Evolutionary conservation across 176 grass and related monocot species (phyloP).

Genomic region (Musa troglodytarum): DNA sequence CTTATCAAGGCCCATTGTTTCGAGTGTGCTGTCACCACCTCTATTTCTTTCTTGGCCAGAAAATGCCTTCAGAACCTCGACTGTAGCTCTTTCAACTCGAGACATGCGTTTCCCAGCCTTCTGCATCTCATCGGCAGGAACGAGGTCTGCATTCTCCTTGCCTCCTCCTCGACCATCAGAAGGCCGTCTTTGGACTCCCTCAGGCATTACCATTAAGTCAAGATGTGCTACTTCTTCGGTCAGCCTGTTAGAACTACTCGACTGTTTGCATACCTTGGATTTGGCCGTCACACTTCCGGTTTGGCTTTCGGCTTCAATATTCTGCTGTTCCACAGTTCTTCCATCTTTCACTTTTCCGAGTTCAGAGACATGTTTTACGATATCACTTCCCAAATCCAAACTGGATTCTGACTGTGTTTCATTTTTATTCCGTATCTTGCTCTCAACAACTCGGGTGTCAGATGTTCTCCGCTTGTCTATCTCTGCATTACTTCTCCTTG

Average conservation of each 20-base stretch:
- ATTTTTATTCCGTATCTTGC: constrained; percentile 12
- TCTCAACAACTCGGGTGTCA: not conserved
- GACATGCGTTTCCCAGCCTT: constrained; percentile 32
- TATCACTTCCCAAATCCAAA: constrained; percentile 36
- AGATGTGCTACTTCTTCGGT: not conserved
- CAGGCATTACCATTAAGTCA: not conserved
- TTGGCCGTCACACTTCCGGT: not conserved
- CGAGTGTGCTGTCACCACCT: not conserved
- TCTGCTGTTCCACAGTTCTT: too few relatives aligned
- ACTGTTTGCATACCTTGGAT: not conserved
- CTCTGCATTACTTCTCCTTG: constrained; percentile 26
- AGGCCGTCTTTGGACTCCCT: not conserved
- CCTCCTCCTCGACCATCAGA: constrained; percentile 3
- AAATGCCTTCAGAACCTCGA: constrained; percentile 43
- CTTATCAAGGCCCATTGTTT: constrained; percentile 33
- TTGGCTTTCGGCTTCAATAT: too few relatives aligned
- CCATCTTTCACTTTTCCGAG: constrained; percentile 29
- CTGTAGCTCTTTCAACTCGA: constrained; percentile 45
- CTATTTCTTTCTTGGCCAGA: constrained; percentile 27
- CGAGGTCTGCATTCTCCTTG: constrained; percentile 40
- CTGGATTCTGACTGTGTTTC: constrained; percentile 9
- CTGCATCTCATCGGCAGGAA: constrained; percentile 7
- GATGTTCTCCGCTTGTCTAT: constrained; percentile 3
- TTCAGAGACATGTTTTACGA: constrained; percentile 51
- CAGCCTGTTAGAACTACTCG: not conserved